Conservation (phyloP, 2,329 filamentous ascomycete species). For the Colletotrichum acutatum region DNA sequence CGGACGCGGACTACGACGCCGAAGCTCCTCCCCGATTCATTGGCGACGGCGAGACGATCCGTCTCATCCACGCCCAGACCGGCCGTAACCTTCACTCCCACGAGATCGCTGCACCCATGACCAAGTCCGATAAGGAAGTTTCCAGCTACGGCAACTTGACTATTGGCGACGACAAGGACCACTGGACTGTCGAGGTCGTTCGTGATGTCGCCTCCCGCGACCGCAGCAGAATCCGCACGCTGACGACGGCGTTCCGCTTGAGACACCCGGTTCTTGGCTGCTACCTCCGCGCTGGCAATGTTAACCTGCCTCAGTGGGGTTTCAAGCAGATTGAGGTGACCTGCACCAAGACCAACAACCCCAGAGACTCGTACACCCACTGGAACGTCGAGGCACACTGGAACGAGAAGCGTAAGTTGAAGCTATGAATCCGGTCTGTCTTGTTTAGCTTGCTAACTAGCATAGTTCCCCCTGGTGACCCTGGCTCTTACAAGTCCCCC, state of each 20-base stretch:
- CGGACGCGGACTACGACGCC: conserved; percentile 76
- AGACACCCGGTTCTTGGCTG: conserved; percentile 86
- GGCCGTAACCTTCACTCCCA: conserved; percentile 98
- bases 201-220: conserved; percentile 89
- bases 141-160: conserved; percentile 97
- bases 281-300: conserved; percentile 94
- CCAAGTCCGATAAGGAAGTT: conserved; percentile 91
- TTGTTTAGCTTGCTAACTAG: conserved; percentile 45
- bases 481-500: conserved; percentile 93
- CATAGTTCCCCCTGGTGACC: conserved; percentile 85
- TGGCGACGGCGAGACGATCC: conserved; percentile 80
- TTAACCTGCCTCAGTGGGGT: conserved; percentile 97
- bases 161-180: conserved; percentile 95
- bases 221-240: conserved; percentile 84
- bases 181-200: conserved; percentile 95
- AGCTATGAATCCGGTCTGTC: background rate
- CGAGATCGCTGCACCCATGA: conserved; percentile 86
- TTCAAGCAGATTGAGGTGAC: conserved; percentile 99
- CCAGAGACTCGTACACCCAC: conserved; percentile 93
- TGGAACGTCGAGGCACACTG: conserved; percentile 98
- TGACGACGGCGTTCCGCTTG: conserved; percentile 93
- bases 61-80: conserved; percentile 93
- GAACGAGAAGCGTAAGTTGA: conserved; percentile 87
- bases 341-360: conserved; percentile 92
- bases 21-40: conserved; percentile 81